Percentiles rank a stretch among this genome's conserved stretches.
These are phyloP conservation scores for Baeospora myosura DNA, from an alignment of 1,284 basidiomycete genomes.

Conservation along the genomic window DNA sequence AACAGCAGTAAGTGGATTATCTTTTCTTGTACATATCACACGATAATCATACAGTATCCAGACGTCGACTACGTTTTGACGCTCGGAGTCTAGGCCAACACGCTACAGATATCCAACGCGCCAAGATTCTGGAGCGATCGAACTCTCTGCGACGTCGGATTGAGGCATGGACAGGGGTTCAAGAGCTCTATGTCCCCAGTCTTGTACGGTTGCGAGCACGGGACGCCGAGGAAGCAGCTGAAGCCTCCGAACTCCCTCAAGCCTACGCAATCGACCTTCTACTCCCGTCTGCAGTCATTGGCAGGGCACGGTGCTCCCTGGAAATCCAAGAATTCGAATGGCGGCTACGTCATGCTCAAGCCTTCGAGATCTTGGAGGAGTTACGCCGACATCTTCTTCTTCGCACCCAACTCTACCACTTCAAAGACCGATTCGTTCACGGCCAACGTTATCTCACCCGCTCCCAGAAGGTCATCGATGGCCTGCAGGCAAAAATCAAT, in stretches of 20 bases:
- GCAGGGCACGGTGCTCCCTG: background rate
- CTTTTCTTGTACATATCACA: too few species aligned
- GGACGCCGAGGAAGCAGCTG: too few species aligned
- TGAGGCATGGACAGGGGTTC: slow-evolving; percentile 10
- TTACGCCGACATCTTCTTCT: slow-evolving; percentile 10
- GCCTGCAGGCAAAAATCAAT: slow-evolving; percentile 3
- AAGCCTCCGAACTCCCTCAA: too few species aligned
- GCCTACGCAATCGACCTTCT: too few species aligned
- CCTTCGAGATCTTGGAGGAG: slow-evolving; percentile 6
- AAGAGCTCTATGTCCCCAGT: slow-evolving; percentile 12
- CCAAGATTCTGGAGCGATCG: slow-evolving; percentile 5
- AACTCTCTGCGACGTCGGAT: slow-evolving; percentile 9
- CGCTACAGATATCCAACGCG: slow-evolving; percentile 9
- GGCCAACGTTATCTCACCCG: slow-evolving; percentile 12
- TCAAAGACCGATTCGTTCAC: slow-evolving; percentile 10
- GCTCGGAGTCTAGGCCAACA: slow-evolving; percentile 9
- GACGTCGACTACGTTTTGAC: too few species aligned
- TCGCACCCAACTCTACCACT: slow-evolving; percentile 5
- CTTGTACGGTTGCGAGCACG: background rate
- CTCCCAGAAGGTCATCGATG: background rate
- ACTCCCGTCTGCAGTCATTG: too few species aligned
- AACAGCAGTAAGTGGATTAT: too few species aligned
- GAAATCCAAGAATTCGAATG: slow-evolving; percentile 8
- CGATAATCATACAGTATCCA: too few species aligned
- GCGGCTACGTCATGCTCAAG: slow-evolving; percentile 11